Conservation (phyloP, 306 rosid genomes). For the Argentina anserina region DNA sequence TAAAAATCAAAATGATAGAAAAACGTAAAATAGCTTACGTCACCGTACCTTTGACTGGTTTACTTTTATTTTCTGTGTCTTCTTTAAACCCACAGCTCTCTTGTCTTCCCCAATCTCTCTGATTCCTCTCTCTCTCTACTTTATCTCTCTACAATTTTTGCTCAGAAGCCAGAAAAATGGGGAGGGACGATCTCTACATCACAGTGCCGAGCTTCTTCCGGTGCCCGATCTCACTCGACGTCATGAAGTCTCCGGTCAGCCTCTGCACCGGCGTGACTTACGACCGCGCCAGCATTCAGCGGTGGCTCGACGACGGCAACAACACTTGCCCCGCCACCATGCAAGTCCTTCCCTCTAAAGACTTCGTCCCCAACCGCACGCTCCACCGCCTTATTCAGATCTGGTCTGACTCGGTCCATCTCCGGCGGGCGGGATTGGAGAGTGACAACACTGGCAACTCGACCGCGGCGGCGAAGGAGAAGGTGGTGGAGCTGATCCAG, state of each 20-base stretch:
- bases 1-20: background rate
- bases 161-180: conserved; percentile 32
- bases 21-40: conserved; percentile 48
- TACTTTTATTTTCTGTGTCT: conserved; percentile 23
- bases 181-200: conserved; percentile 66
- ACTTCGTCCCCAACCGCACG: conserved; percentile 73
- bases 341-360: conserved; percentile 78
- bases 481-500: conserved; percentile 34
- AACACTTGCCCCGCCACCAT: conserved; percentile 98
- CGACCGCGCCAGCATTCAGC: conserved; percentile 92
- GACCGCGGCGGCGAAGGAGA: conserved; percentile 33
- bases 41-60: conserved; percentile 76
- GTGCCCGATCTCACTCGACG: conserved; percentile 84
- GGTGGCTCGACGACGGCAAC: conserved; percentile 94
- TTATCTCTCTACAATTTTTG: conserved; percentile 19
- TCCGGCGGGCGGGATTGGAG: conserved; percentile 37
- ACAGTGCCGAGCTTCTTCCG: conserved; percentile 71
- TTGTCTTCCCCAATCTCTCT: conserved; percentile 32
- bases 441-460: conserved; percentile 21
- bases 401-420: conserved; percentile 69
- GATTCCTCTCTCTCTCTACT: background rate
- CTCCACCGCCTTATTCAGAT: conserved; percentile 85
- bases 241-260: conserved; percentile 94
- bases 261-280: conserved; percentile 92
- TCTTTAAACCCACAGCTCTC: conserved; percentile 54